Base-by-base conservation (phyloP, 345 rosid genomes). In the Pugionium cornutum region DNA sequence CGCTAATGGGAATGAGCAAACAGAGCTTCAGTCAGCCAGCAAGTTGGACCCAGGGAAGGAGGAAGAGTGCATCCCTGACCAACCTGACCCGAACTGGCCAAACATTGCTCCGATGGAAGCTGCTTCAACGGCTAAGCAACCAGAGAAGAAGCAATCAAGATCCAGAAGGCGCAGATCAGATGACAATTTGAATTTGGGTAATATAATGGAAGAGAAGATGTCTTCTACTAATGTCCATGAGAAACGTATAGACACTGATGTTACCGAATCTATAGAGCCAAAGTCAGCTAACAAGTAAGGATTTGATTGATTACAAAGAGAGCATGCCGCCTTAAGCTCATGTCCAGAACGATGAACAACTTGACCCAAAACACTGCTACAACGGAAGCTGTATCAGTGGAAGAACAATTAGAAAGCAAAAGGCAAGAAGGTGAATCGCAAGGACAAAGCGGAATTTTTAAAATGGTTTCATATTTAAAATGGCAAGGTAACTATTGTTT, bases 111-210 rank as follows among this genome's bases (percentile, higher is more conserved):
- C 35, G 26, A 11, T 6, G 60, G 69, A 65, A 53, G 35, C 35
- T 53, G 43, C 8, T 53, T 34, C 70, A 29, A 61, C 2, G 28
- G 32, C 48, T 44, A 45, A 61, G 32, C 9, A 61, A 44, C 62
- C 61, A 7, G 32, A 52, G 33, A 69, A 26, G 48, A 61, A 61
- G 42, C 25, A 9, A 2, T 60, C 42, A 61, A 61, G 27, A 33
- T 36, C 64, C 48, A 67, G 53, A 69, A 69, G 8, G 62, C 48
- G 62, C 28, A 69, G 44, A 61, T 8, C 35, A 69, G 67, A 43
- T 9, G 6, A 60, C 29, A 33, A 35, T 53, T 5, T 53, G 1
- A 28, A 46, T 9, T 51, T 8, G 32, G 45, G 37, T 59, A 40
- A 33, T 28, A 51, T 27, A 28, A 35, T 44, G 54, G 68, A 70